Evolutionary conservation across 129 eudicot species (phyloP).

Genomic region (Centrapalus pauciflorus): DNA sequence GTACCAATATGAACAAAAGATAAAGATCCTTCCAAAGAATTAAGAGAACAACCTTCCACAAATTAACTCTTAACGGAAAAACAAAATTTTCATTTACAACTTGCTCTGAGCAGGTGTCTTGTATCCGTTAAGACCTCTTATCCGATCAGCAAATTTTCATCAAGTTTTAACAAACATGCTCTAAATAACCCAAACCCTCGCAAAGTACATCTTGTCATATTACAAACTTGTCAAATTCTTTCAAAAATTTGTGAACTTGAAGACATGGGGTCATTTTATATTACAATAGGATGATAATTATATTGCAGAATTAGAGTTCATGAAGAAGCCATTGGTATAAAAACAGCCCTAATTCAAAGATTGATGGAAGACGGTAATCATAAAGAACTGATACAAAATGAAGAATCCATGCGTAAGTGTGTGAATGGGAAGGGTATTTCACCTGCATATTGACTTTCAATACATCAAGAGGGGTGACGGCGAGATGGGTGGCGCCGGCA

Average conservation of each 20-base stretch:
- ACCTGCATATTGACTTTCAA: slow-evolving; percentile 98
- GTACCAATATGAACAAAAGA: neutral
- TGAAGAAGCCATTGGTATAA: neutral
- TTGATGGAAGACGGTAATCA: neutral
- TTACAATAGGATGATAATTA: neutral
- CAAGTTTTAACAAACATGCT: no score
- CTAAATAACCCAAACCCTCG: no score
- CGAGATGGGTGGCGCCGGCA: slow-evolving; percentile 93
- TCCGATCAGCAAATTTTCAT: no score
- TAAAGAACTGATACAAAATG: neutral
- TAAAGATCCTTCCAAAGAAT: no score
- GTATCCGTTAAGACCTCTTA: no score
- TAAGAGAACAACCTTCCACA: no score
- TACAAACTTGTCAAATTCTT: neutral
- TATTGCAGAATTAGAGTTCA: neutral
- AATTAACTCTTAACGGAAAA: no score
- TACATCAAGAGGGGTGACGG: slow-evolving; percentile 92
- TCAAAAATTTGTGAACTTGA: neutral
- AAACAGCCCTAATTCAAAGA: slow-evolving; percentile 8
- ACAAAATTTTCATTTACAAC: no score
- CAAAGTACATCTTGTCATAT: neutral
- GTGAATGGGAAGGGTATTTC: neutral
- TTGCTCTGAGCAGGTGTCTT: no score
- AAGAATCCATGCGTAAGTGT: neutral
- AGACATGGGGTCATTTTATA: neutral